Evolutionary conservation across 257 asterid genomes (phyloP).

Genomic region (Scutellaria minor): DNA sequence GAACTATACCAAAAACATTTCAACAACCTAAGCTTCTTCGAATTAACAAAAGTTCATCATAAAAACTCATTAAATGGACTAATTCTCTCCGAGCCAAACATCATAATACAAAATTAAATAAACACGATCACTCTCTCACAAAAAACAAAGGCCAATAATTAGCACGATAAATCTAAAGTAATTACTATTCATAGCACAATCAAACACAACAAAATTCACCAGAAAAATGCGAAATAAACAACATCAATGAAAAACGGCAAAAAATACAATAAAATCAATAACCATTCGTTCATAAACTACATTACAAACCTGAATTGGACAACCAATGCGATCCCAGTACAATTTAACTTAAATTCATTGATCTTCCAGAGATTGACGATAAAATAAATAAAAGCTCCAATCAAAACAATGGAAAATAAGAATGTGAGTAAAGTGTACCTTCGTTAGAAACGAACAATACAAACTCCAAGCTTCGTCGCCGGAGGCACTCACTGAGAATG

Average conservation of each 20-base stretch:
- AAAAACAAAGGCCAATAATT: not conserved
- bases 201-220: not conserved
- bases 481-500: constrained; percentile 13
- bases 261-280: not conserved
- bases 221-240: not conserved
- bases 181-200: not conserved
- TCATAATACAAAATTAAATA: not conserved
- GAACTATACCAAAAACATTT: not conserved
- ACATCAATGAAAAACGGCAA: not conserved
- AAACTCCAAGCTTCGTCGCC: constrained; percentile 22
- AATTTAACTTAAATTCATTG: not conserved
- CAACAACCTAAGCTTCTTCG: not conserved
- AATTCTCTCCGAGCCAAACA: not conserved
- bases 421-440: constrained; percentile 26
- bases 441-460: not conserved
- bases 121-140: not conserved
- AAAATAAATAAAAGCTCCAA: not conserved
- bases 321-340: not conserved
- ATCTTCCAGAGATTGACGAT: not conserved
- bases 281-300: not conserved
- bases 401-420: not conserved
- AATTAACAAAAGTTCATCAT: not conserved
- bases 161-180: not conserved
- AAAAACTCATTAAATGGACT: not conserved
- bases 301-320: not conserved